Evolutionary conservation across 2,329 filamentous ascomycete genomes (phyloP).

Genomic region (Aspergillus sp.): DNA sequence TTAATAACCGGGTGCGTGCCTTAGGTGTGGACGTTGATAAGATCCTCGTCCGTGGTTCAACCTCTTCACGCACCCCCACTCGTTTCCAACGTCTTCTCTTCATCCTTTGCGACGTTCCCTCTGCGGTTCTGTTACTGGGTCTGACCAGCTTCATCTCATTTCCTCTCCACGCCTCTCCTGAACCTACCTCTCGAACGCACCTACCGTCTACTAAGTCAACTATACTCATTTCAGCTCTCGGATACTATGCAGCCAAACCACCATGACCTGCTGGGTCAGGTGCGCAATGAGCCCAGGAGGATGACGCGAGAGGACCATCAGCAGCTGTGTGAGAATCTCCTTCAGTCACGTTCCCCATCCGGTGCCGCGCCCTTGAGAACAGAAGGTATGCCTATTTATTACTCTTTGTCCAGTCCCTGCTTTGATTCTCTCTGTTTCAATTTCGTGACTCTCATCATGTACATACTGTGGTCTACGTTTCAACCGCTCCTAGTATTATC

Average conservation of each 20-base stretch:
- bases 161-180: too few relatives aligned
- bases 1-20: too few relatives aligned
- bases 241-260: conserved; percentile 34
- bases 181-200: too few relatives aligned
- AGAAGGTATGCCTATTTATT: conserved; percentile 32
- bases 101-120: neutral
- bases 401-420: conserved; percentile 2
- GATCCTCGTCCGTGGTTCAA: too few relatives aligned
- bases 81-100: neutral
- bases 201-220: too few relatives aligned
- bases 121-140: too few relatives aligned
- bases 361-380: conserved; percentile 33
- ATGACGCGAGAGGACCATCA: conserved; percentile 29
- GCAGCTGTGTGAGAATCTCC: conserved; percentile 22
- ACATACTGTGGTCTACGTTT: conserved; percentile 7
- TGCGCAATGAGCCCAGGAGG: conserved; percentile 26
- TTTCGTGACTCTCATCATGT: conserved; percentile 8
- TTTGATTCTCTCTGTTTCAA: conserved; percentile 4
- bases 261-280: conserved; percentile 32
- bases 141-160: too few relatives aligned
- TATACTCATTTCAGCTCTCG: neutral
- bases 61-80: neutral
- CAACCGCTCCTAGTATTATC: conserved; percentile 3
- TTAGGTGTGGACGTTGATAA: too few relatives aligned
- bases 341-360: conserved; percentile 29